Base-by-base conservation (phyloP, 148 eudicot species). In the Cornus controversa region DNA sequence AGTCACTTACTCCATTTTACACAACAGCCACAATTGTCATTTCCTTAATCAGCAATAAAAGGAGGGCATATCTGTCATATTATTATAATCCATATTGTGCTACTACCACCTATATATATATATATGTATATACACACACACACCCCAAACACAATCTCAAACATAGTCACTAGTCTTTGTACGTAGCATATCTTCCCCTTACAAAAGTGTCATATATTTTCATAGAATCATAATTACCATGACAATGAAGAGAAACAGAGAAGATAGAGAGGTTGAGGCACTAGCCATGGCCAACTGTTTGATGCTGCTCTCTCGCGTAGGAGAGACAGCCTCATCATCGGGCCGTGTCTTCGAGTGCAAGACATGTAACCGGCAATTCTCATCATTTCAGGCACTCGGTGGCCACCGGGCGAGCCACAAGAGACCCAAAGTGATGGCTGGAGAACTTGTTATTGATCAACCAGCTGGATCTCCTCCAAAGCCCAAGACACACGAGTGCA, bases 401-500 rank as follows among this genome's bases (percentile, higher is more conserved):
- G 94, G 94, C 34, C 94, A 91, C 84, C 77, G 91, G 25, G 87
- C 94, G 9, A 91, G 94, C 70, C 94, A 91, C 79, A 86, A 86
- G 79, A 87, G 78, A 72, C 53, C 62, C 0, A 84, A 75, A 40
- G 0, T 75, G 0, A 24, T 70, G 50, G 67, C 67, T 4, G 81
- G 66, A 0, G 87, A 74, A 13, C 60, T 25, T 15, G 1, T 28
- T 24, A 25, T 53, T 0, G 64, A 60, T 13, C 66, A 25, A 5
- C 22, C n/a, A 0, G 26, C 45, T 20, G 6, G 58, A 10, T 5
- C 72, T 15, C 77, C 85, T 11, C 40, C 23, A 25, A 84, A 85
- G 74, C 47, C 69, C 0, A 91, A 85, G 67, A 67, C 64, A 16
- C 94, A 91, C 75, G 80, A 77, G 71, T 91, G 94, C 78, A 58